These are phyloP conservation scores for Paraglomus brasilianum DNA, from an alignment of 192 early-diverging fungal genomes.

Conservation along the genomic window DNA sequence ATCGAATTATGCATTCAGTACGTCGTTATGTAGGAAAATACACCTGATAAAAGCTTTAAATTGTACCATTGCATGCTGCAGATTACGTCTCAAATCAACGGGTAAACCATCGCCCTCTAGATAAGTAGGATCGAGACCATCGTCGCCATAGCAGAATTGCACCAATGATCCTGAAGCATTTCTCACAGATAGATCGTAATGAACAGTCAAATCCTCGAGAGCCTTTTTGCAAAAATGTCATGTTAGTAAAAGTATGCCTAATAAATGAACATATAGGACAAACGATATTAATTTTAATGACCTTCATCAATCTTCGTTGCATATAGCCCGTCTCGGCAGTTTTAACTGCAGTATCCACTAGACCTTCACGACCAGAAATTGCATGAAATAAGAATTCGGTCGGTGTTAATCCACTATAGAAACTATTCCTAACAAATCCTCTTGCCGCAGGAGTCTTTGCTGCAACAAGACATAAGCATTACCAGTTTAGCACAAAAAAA, in stretches of 20 bases:
- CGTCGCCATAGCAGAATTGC: constrained; percentile 96
- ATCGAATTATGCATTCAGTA: background rate
- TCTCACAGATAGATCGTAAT: constrained; percentile 95
- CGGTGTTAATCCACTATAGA: constrained; percentile 93
- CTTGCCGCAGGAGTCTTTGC: constrained; percentile 90
- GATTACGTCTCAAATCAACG: constrained; percentile 84
- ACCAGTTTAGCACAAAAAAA: constrained; percentile 25
- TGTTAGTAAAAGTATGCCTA: too few relatives aligned
- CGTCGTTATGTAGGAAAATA: background rate
- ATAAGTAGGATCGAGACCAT: constrained; percentile 90
- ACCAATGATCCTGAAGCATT: constrained; percentile 88
- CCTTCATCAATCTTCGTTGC: constrained; percentile 94
- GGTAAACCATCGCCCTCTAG: constrained; percentile 90
- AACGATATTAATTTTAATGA: constrained; percentile 31
- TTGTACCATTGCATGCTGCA: constrained; percentile 56
- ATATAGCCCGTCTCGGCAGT: constrained; percentile 99
- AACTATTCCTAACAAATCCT: constrained; percentile 97
- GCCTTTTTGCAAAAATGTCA: constrained; percentile 57
- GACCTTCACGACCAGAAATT: constrained; percentile 98
- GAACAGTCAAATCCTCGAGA: constrained; percentile 91
- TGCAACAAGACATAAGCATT: constrained; percentile 38
- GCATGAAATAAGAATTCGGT: constrained; percentile 99
- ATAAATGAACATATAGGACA: constrained; percentile 23
- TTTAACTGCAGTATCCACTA: constrained; percentile 99
- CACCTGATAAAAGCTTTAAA: background rate